A percentile compares a stretch with the other conserved stretches of the same genome.
phyloP scores from a whole-genome alignment of 805 yeast genomes.

The Wickerhamomyces xylosicus region DNA sequence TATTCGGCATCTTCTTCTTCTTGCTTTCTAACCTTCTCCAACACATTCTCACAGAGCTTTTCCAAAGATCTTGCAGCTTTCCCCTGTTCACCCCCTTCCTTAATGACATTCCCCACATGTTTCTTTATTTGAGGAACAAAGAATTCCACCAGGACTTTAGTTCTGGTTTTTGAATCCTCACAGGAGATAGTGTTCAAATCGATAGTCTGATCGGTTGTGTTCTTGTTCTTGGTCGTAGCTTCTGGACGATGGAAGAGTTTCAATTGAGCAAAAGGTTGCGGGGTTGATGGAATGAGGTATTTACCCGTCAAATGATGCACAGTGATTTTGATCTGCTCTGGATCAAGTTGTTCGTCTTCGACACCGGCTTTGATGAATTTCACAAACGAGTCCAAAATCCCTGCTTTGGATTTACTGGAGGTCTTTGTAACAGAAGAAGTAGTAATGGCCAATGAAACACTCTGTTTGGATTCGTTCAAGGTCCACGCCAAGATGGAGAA shows the following conservation, averaged over 20 bases:
- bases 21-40: slow-evolving; percentile 1
- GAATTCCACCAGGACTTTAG: slow-evolving; percentile 40
- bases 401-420: slow-evolving; percentile 13
- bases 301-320: slow-evolving; percentile 38
- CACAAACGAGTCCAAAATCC: slow-evolving; percentile 27
- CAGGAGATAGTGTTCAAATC: slow-evolving; percentile 39
- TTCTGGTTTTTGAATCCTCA: slow-evolving; percentile 52
- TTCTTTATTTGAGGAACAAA: slow-evolving; percentile 37
- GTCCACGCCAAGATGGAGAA: slow-evolving; percentile 74
- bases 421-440: slow-evolving; percentile 19
- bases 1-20: too few species aligned
- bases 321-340: slow-evolving; percentile 9
- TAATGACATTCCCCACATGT: slow-evolving; percentile 39
- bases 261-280: slow-evolving; percentile 57
- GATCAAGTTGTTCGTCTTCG: slow-evolving; percentile 11
- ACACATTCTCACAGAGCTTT: slow-evolving; percentile 5
- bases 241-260: slow-evolving; percentile 39
- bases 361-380: slow-evolving; percentile 36
- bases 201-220: slow-evolving; percentile 10
- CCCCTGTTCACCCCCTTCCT: slow-evolving; percentile 71
- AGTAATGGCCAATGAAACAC: slow-evolving; percentile 22
- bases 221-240: slow-evolving; percentile 8
- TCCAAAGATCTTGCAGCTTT: slow-evolving; percentile 29
- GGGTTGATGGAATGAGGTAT: slow-evolving; percentile 43
- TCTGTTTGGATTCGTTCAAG: slow-evolving; percentile 22